Evolutionary conservation across 805 yeast species (phyloP), one percentile per base, ranked within the genome.

Genomic region (Yarrowia yakushimensis): DNA sequence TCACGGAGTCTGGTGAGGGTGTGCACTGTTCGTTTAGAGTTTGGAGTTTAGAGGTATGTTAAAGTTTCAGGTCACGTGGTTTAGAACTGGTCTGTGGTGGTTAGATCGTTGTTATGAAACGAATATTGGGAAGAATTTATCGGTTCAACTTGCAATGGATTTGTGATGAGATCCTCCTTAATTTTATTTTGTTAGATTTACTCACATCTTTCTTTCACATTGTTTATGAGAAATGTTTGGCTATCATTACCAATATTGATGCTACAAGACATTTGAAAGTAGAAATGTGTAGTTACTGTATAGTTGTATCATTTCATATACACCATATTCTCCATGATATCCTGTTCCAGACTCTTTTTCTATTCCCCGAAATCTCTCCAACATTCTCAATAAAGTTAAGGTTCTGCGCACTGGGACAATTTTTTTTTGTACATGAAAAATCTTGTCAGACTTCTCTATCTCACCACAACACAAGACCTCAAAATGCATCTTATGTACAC

Each of bases 401-500:
- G 48, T 55, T 55, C 8, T n/a, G 39, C n/a, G 61, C 39, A 39
- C 52, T 45, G 52, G 48, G 52, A 45, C 46, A 55, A 55, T 41
- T 55, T 34, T 50, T 52, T 52, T 52, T 41, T 17, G 18, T 27
- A n/a, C 17, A 36, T 36, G 45, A 52, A 52, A 52, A 48, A 48
- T 48, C 28, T 22, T 8, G 28, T 36, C 23, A 18, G 7, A 22
- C 39, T 12, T 31, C 55, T 31, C 28, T 5, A 31, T 22, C 28
- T 33, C 27, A 22, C 15, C 31, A 48, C 55, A 30, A 52, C 23
- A 22, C 59, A 36, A 59, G 36, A 31, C 31, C 41, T 31, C 65
- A 75, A 77, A 66, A 94, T 94, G 99, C 99, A 94, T 88, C 87
- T 94, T 77, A 94, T 94, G 99, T 94, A 88, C 91, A 92, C 97